Evolutionary conservation across 495 filamentous ascomycete genomes (phyloP), one percentile per base, ranked within the genome.

Genomic region (Symbiotaphrina buchneri): DNA sequence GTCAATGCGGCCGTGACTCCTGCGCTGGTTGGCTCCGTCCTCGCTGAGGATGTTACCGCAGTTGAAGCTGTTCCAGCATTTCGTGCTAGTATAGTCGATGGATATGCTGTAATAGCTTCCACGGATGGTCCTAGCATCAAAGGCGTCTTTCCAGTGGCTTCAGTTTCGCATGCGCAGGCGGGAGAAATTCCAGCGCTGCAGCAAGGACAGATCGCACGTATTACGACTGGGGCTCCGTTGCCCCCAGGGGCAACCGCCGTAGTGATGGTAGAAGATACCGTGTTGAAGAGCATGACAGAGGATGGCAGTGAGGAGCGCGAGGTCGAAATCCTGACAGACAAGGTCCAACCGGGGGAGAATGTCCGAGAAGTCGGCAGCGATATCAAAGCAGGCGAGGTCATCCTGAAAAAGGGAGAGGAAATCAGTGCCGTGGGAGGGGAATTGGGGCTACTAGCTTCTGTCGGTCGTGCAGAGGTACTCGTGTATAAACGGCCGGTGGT

Each of bases 231-330:
- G 0, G 87, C 90, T 3, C 85, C 87, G 8, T 55, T 97, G 2
- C 87, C 90, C 3, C 67, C 71, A 0, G 81, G 84, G 3, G 81
- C 87, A 8, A 92, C 76, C 23, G 71, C 83, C 2, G 85, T 95
- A 10, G 75, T 93, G 14, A 97, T 95, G 90, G 87, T 95, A 2
- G 87, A 97, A 53, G 87, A 95, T 43, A 95, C 87, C 0, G 52
- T 67, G 1, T 50, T 95, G 7, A 67, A 58, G 23, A 65, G 61
- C 3, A 62, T 61, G 43, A 90, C 79, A 1, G 69, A 77, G 0
- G 81, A 84, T 38, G 76, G 71, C 3, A 58, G 63, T 34, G 87
- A 97, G 50, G 87, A 97, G 50, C 70, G 69, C 11, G 72, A 75
- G 16, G 63, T 97, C 6, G 77, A 91, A 45, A 84, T 97, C 18